Conservation (phyloP, 2,329 filamentous ascomycete species). For the Simplicillium sp. region DNA sequence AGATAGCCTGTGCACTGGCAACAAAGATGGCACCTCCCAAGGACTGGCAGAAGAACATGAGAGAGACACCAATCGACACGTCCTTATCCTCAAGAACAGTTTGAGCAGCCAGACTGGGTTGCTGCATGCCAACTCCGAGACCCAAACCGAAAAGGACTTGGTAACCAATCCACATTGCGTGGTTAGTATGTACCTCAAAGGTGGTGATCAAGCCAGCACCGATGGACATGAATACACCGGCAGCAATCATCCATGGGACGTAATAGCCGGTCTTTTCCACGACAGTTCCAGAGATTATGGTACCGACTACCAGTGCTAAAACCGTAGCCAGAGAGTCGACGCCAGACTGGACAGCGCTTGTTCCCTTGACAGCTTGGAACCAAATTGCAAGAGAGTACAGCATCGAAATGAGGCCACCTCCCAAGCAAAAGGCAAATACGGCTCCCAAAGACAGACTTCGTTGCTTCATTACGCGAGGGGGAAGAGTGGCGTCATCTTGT, state of each 20-base stretch:
- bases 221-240: conserved; percentile 17
- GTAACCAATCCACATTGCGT: conserved; percentile 31
- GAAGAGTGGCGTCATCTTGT: conserved; percentile 26
- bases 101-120: conserved; percentile 31
- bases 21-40: conserved; percentile 36
- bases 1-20: conserved; percentile 31
- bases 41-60: conserved; percentile 33
- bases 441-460: conserved; percentile 22
- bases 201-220: conserved; percentile 29
- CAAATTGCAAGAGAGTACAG: conserved; percentile 25
- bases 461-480: conserved; percentile 24
- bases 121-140: conserved; percentile 30
- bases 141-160: conserved; percentile 32
- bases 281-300: conserved; percentile 13
- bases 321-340: conserved; percentile 10
- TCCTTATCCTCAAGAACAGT: conserved; percentile 28
- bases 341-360: conserved; percentile 18
- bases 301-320: conserved; percentile 5
- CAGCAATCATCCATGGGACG: conserved; percentile 25
- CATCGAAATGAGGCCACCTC: conserved; percentile 14
- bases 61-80: conserved; percentile 31
- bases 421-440: conserved; percentile 21
- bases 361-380: conserved; percentile 29
- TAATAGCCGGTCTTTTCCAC: conserved; percentile 28
- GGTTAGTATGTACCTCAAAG: conserved; percentile 19